Evolutionary conservation across 2,329 filamentous ascomycete genomes (phyloP).

Genomic region (Fusarium sp.): DNA sequence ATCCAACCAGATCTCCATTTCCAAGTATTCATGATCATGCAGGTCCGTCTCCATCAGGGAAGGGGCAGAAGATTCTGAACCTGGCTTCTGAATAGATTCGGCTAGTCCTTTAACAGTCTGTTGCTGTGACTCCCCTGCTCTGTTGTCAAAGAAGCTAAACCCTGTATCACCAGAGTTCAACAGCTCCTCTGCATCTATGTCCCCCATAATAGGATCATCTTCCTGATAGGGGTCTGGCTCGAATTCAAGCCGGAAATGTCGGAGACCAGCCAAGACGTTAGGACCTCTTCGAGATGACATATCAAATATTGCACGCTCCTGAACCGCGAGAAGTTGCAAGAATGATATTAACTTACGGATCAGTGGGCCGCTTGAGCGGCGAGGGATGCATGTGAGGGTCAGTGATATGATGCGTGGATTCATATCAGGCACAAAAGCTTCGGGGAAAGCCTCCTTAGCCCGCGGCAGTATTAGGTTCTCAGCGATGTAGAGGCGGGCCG

Average conservation of each 20-base stretch:
- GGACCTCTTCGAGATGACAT: slow-evolving; percentile 56
- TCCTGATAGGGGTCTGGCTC: slow-evolving; percentile 59
- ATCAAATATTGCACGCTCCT: slow-evolving; percentile 62
- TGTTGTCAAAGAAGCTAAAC: slow-evolving; percentile 62
- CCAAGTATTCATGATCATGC: slow-evolving; percentile 45
- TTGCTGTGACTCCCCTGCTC: slow-evolving; percentile 6
- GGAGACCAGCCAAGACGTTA: slow-evolving; percentile 63
- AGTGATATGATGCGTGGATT: slow-evolving; percentile 68
- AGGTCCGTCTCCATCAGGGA: slow-evolving; percentile 15
- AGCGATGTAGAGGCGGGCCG: slow-evolving; percentile 57
- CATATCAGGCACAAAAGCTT: slow-evolving; percentile 65
- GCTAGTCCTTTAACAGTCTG: slow-evolving; percentile 21
- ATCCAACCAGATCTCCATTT: slow-evolving; percentile 46
- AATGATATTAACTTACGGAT: slow-evolving; percentile 63
- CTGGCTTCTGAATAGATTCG: slow-evolving; percentile 4
- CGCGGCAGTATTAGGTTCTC: slow-evolving; percentile 61
- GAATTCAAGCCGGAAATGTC: slow-evolving; percentile 68
- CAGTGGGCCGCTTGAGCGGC: slow-evolving; percentile 64
- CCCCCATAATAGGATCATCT: slow-evolving; percentile 50
- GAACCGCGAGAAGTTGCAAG: slow-evolving; percentile 60
- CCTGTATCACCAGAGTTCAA: slow-evolving; percentile 55
- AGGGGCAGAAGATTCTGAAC: slow-evolving; percentile 11
- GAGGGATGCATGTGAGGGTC: slow-evolving; percentile 67
- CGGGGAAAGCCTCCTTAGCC: slow-evolving; percentile 62
- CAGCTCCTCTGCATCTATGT: slow-evolving; percentile 59